Evolutionary conservation across 2,329 filamentous ascomycete genomes (phyloP).

Genomic region (Xylaria sp.): DNA sequence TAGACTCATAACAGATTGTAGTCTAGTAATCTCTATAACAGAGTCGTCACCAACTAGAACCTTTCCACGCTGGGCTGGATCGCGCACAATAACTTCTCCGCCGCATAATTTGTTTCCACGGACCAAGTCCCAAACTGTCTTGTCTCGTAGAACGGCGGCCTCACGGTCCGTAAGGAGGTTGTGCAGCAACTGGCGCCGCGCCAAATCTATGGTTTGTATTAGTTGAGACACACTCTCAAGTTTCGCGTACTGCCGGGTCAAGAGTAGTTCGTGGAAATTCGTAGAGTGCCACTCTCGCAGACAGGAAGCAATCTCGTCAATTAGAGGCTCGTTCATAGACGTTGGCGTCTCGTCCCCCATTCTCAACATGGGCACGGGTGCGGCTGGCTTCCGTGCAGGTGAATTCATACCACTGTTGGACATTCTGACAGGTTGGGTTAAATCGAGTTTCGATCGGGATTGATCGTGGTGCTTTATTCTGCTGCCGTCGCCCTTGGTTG

Average conservation of each 20-base stretch:
- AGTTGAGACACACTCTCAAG: conserved; percentile 85
- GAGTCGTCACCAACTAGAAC: conserved; percentile 93
- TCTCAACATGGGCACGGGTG: conserved; percentile 96
- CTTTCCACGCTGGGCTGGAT: conserved; percentile 83
- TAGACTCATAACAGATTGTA: conserved; percentile 96
- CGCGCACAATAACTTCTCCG: conserved; percentile 93
- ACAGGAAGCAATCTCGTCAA: conserved; percentile 97
- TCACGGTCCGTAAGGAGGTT: conserved; percentile 91
- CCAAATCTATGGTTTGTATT: conserved; percentile 84
- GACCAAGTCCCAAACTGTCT: conserved; percentile 95
- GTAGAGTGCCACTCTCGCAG: conserved; percentile 98
- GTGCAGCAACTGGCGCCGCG: conserved; percentile 89
- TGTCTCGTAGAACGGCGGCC: conserved; percentile 81
- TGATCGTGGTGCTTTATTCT: conserved; percentile 40
- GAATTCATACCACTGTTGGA: conserved; percentile 67
- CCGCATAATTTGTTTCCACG: conserved; percentile 93
- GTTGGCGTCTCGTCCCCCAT: conserved; percentile 97
- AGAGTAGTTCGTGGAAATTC: conserved; percentile 89
- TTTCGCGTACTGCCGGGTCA: conserved; percentile 82
- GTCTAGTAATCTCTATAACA: conserved; percentile 86
- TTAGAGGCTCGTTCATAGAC: conserved; percentile 86
- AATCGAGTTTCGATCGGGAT: conserved; percentile 11
- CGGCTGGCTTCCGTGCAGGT: conserved; percentile 73
- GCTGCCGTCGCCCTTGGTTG: conserved; percentile 37
- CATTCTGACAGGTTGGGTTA: conserved; percentile 53